Percentiles rank a stretch among this genome's conserved stretches.
These are phyloP conservation scores for Omphalotus guepiniiformis DNA, from an alignment of 768 basidiomycete species.

Conservation along the genomic window DNA sequence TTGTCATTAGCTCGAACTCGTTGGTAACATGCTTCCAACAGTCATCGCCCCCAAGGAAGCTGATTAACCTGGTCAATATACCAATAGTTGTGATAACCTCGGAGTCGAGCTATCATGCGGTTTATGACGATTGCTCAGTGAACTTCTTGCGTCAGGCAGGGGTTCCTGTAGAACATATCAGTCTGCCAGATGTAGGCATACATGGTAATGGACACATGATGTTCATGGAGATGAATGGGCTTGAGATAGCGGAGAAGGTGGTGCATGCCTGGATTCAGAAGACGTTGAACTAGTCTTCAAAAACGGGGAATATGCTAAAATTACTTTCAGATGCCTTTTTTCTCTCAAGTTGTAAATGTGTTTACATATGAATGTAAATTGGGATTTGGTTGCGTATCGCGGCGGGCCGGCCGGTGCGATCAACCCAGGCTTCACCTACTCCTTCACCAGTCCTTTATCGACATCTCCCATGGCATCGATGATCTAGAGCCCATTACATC, in stretches of 20 bases:
- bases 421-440: no score
- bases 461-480: no score
- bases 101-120: constrained; percentile 32
- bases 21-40: constrained; percentile 27
- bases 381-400: no score
- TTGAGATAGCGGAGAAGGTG: constrained; percentile 28
- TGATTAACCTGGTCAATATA: constrained; percentile 27
- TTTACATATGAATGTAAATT: no score
- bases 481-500: no score
- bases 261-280: constrained; percentile 28
- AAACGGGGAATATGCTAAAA: no score
- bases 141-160: constrained; percentile 30
- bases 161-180: constrained; percentile 28
- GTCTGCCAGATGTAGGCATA: constrained; percentile 26
- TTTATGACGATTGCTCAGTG: constrained; percentile 32
- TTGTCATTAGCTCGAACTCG: constrained; percentile 13
- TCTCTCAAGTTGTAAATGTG: no score
- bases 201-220: constrained; percentile 36
- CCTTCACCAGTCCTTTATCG: no score
- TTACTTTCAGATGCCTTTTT: no score
- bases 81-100: constrained; percentile 34
- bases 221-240: constrained; percentile 36
- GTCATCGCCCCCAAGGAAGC: constrained; percentile 24
- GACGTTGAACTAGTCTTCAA: no score
- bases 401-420: no score